Conservation (phyloP, 257 asterid species). For the Craterostigma plantagineum region DNA sequence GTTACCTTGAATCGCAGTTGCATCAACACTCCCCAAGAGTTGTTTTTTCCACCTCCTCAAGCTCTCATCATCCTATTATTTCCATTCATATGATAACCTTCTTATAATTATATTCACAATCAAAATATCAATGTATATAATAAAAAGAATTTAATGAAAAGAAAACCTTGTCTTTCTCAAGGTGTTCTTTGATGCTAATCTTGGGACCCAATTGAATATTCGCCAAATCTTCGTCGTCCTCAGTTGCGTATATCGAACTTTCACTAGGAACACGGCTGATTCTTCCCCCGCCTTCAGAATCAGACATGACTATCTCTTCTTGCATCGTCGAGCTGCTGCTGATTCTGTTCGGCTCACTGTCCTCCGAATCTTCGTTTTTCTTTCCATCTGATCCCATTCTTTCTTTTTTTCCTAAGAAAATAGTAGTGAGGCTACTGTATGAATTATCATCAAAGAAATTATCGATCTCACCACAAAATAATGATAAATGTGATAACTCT, state of each 20-base stretch:
- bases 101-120: no score
- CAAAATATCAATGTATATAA: no score
- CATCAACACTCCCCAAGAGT: slow-evolving; percentile 29
- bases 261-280: slow-evolving; percentile 17
- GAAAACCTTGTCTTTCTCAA: slow-evolving; percentile 31
- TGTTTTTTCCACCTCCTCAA: slow-evolving; percentile 42
- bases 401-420: no score
- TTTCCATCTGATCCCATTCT: no score
- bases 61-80: slow-evolving; percentile 32
- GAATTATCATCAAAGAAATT: no score
- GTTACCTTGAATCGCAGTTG: slow-evolving; percentile 19
- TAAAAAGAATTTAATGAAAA: neutral
- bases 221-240: slow-evolving; percentile 20
- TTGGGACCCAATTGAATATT: slow-evolving; percentile 28
- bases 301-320: slow-evolving; percentile 11
- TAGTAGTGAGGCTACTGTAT: no score
- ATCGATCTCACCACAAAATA: no score
- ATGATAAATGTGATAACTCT: no score
- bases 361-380: slow-evolving; percentile 9
- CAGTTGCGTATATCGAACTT: slow-evolving; percentile 17
- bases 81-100: no score
- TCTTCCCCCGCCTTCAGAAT: slow-evolving; percentile 10
- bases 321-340: no score
- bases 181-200: slow-evolving; percentile 27
- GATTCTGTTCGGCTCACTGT: slow-evolving; percentile 3